These are phyloP conservation scores for Knufia fluminis DNA, from an alignment of 2,329 filamentous ascomycete species.

Conservation along the genomic window DNA sequence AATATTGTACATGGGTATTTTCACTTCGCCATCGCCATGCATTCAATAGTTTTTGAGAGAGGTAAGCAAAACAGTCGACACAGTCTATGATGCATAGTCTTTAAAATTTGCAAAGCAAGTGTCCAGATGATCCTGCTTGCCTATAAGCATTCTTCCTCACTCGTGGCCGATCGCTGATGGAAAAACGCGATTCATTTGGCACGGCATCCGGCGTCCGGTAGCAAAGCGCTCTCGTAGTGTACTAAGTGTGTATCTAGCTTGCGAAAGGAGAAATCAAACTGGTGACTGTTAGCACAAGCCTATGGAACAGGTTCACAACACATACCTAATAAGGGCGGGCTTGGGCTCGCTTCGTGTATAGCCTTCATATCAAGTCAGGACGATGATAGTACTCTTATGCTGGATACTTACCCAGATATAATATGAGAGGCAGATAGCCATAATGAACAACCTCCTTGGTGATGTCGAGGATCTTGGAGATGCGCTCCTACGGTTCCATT, in stretches of 20 bases:
- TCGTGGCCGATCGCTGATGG: not conserved
- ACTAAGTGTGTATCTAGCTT: slow-evolving; percentile 10
- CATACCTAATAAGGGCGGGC: slow-evolving; percentile 65
- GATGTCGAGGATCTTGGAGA: slow-evolving; percentile 90
- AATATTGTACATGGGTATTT: too few species aligned
- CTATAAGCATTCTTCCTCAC: too few species aligned
- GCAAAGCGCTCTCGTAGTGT: too few species aligned
- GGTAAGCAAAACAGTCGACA: too few species aligned
- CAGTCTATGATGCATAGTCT: too few species aligned
- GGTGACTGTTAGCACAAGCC: slow-evolving; percentile 4
- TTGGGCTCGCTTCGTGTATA: slow-evolving; percentile 91
- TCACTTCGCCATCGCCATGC: too few species aligned
- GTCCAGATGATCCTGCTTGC: too few species aligned
- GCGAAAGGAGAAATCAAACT: slow-evolving; percentile 24
- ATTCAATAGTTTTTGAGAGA: too few species aligned
- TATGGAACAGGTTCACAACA: slow-evolving; percentile 9
- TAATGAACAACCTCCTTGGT: slow-evolving; percentile 93
- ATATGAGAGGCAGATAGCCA: slow-evolving; percentile 91
- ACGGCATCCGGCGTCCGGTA: not conserved
- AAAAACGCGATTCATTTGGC: not conserved
- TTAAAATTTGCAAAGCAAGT: too few species aligned
- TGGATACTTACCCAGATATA: slow-evolving; percentile 70
- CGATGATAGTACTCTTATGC: not conserved
- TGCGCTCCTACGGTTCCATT: slow-evolving; percentile 65
- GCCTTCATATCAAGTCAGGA: slow-evolving; percentile 42